These are phyloP conservation scores for Taiozyma onychis DNA, from an alignment of 1,139 yeast genomes.

Conservation along the genomic window DNA sequence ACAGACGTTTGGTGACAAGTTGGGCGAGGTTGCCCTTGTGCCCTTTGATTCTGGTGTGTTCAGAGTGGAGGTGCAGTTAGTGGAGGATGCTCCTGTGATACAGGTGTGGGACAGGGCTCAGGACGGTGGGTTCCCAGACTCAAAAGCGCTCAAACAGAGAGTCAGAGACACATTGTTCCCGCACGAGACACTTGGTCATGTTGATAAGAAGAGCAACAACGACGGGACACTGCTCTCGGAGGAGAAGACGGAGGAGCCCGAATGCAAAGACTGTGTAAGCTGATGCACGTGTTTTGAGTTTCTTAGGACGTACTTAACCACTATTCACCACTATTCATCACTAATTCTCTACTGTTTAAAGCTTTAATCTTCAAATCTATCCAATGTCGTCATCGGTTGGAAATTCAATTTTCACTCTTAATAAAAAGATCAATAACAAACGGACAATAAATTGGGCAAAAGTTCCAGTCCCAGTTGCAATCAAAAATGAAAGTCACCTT, in stretches of 20 bases:
- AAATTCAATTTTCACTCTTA: neutral
- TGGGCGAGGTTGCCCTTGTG: conserved; percentile 48
- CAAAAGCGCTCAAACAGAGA: conserved; percentile 50
- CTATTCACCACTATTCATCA: too few relatives aligned
- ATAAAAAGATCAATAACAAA: neutral
- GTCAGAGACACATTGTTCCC: conserved; percentile 47
- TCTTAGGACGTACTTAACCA: too few relatives aligned
- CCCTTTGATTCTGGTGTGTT: conserved; percentile 54
- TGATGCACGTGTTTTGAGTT: neutral
- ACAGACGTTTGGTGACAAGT: conserved; percentile 47
- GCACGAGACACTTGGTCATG: conserved; percentile 40
- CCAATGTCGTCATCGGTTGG: neutral
- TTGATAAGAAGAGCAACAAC: conserved; percentile 28
- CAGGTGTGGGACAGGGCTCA: conserved; percentile 49
- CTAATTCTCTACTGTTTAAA: too few relatives aligned
- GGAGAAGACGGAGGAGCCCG: conserved; percentile 1
- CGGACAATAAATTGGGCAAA: too few relatives aligned
- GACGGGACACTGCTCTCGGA: conserved; percentile 13
- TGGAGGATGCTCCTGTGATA: conserved; percentile 15
- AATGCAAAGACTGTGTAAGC: conserved; percentile 14
- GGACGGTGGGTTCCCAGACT: conserved; percentile 59
- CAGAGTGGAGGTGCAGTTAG: conserved; percentile 32
- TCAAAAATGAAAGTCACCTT: neutral
- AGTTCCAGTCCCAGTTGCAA: too few relatives aligned
- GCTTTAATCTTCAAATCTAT: too few relatives aligned